A percentile compares a stretch with the other conserved stretches of the same genome.
These are phyloP conservation scores for Zygotorulaspora florentina DNA, from an alignment of 805 yeast species.

Conservation along the genomic window DNA sequence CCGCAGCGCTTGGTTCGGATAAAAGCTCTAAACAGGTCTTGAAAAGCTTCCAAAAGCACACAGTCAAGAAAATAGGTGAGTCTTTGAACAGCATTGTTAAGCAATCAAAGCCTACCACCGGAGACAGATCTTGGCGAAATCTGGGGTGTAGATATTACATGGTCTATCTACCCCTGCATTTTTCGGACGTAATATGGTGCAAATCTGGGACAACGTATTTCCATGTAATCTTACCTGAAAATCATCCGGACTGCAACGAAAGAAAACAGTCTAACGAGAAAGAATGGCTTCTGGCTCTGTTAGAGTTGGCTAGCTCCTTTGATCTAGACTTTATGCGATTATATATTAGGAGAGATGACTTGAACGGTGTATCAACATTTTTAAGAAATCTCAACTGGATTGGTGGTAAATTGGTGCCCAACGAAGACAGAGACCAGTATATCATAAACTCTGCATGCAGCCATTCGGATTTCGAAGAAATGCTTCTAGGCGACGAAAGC, in stretches of 20 bases:
- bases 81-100: constrained; percentile 10
- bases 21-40: constrained; percentile 1
- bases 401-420: constrained; percentile 29
- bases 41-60: constrained; percentile 11
- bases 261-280: constrained; percentile 16
- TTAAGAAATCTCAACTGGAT: constrained; percentile 33
- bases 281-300: constrained; percentile 27
- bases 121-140: constrained; percentile 20
- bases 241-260: constrained; percentile 2
- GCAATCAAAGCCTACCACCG: neutral
- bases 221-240: constrained; percentile 22
- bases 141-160: constrained; percentile 25
- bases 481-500: constrained; percentile 26
- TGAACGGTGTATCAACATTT: constrained; percentile 20
- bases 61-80: constrained; percentile 16
- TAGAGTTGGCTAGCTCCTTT: constrained; percentile 25
- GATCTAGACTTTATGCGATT: constrained; percentile 21
- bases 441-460: constrained; percentile 1
- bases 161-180: constrained; percentile 25
- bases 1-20: constrained; percentile 2
- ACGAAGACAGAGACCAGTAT: constrained; percentile 23
- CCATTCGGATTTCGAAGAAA: constrained; percentile 11
- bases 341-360: constrained; percentile 22
- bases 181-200: constrained; percentile 24
- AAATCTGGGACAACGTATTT: constrained; percentile 19